These are phyloP conservation scores for Asterophora parasitica DNA, from an alignment of 768 basidiomycete species.

Conservation along the genomic window DNA sequence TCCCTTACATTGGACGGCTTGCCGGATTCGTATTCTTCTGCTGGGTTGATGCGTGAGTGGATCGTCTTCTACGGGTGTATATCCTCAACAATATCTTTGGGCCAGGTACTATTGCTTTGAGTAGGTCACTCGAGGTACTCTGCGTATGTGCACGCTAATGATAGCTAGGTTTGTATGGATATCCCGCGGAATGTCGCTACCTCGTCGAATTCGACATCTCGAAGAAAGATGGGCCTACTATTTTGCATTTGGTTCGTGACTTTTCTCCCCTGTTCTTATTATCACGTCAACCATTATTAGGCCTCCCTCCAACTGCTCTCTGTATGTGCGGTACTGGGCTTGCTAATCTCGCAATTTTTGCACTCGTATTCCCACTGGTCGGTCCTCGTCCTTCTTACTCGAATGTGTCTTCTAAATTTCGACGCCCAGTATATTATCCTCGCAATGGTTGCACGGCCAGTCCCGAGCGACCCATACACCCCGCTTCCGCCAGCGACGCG, in stretches of 20 bases:
- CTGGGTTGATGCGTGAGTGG: constrained; percentile 82
- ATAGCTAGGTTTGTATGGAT: constrained; percentile 69
- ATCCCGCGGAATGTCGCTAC: constrained; percentile 64
- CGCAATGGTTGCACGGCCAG: constrained; percentile 72
- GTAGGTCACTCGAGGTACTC: constrained; percentile 34
- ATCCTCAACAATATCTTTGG: background rate
- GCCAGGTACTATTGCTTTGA: constrained; percentile 87
- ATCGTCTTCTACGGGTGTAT: background rate
- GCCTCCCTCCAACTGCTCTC: constrained; percentile 64
- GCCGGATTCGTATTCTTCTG: constrained; percentile 71
- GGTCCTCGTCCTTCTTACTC: constrained; percentile 20
- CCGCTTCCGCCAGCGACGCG: constrained; percentile 32
- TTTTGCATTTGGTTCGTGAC: constrained; percentile 65
- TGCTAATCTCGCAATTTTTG: constrained; percentile 80
- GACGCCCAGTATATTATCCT: constrained; percentile 72
- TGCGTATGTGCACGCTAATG: constrained; percentile 9
- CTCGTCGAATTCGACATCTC: constrained; percentile 63
- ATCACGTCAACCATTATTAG: constrained; percentile 26
- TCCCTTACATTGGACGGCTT: constrained; percentile 61
- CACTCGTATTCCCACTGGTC: constrained; percentile 76
- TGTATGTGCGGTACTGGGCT: constrained; percentile 72
- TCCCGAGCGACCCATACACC: constrained; percentile 73
- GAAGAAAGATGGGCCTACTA: constrained; percentile 92
- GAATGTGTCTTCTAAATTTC: background rate
- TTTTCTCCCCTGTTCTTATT: background rate